Percentiles rank a stretch among this genome's conserved stretches.
Evolutionary conservation across 768 basidiomycete genomes (phyloP).

Genomic region (Tulasnella sp.): DNA sequence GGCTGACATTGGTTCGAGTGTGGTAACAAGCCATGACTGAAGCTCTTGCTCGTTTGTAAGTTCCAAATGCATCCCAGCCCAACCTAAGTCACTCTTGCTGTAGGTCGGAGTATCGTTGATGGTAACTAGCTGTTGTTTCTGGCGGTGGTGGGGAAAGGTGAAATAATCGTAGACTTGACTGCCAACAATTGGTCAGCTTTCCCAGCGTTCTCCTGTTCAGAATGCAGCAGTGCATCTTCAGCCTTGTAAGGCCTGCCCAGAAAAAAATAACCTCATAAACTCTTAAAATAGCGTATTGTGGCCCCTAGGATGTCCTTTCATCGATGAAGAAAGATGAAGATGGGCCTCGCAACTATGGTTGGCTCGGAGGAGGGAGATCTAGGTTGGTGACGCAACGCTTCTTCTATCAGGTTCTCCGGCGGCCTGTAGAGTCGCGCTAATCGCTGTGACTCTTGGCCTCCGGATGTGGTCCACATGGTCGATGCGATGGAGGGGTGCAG

Average conservation of each 20-base stretch:
- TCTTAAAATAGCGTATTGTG: no score
- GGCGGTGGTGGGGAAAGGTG: not conserved
- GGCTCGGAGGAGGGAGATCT: not conserved
- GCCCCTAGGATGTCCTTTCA: not conserved
- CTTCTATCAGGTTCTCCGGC: not conserved
- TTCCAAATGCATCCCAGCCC: slow-evolving; percentile 36
- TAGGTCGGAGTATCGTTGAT: not conserved
- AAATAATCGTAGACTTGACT: slow-evolving; percentile 14
- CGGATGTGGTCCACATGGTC: not conserved
- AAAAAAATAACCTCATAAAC: no score
- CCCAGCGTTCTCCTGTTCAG: slow-evolving; percentile 16
- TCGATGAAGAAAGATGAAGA: not conserved
- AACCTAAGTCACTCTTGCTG: not conserved
- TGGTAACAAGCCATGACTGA: slow-evolving; percentile 85
- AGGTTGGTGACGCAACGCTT: not conserved
- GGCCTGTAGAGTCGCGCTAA: not conserved
- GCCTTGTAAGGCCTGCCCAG: not conserved
- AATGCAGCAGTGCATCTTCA: no score
- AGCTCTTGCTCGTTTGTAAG: slow-evolving; percentile 55
- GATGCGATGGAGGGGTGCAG: not conserved
- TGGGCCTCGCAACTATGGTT: not conserved
- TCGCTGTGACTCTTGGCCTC: not conserved
- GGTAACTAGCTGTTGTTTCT: not conserved
- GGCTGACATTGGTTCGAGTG: slow-evolving; percentile 87
- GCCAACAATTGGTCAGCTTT: slow-evolving; percentile 17